A percentile compares a stretch with the other conserved stretches of the same genome.
Conservation (phyloP, 108 stramenopile species). For the Nitzschia palea region DNA sequence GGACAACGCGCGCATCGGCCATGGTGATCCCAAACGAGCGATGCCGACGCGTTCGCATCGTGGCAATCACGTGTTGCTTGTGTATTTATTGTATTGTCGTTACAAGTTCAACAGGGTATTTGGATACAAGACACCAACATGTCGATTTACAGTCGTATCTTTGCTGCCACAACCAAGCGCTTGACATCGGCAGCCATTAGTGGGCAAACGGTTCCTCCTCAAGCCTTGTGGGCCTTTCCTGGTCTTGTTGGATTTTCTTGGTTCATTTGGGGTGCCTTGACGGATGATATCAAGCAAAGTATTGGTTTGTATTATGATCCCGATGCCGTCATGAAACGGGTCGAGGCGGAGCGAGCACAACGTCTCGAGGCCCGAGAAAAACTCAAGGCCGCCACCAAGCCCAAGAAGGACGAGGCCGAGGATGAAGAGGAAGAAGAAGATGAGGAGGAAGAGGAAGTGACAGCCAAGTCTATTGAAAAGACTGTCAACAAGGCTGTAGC, state of each 20-base stretch:
- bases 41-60: no score
- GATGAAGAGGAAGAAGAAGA: conserved; percentile 19
- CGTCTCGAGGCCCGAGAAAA: conserved; percentile 26
- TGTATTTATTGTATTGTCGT: no score
- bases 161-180: conserved; percentile 24
- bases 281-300: conserved; percentile 27
- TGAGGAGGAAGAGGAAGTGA: conserved; percentile 22
- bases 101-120: background rate
- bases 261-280: conserved; percentile 38
- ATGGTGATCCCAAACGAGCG: no score
- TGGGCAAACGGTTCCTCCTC: background rate
- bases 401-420: conserved; percentile 1
- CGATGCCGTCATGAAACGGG: conserved; percentile 28
- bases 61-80: no score
- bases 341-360: conserved; percentile 29
- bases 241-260: conserved; percentile 20
- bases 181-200: conserved; percentile 4
- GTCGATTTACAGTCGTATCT: conserved; percentile 29
- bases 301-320: conserved; percentile 36
- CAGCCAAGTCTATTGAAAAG: conserved; percentile 11
- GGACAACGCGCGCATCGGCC: no score
- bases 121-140: background rate
- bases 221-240: conserved; percentile 30
- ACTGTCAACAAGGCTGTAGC: conserved; percentile 19
- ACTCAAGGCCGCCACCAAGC: conserved; percentile 15